Conservation (phyloP, 345 rosid genomes). For the Passiflora organensis region DNA sequence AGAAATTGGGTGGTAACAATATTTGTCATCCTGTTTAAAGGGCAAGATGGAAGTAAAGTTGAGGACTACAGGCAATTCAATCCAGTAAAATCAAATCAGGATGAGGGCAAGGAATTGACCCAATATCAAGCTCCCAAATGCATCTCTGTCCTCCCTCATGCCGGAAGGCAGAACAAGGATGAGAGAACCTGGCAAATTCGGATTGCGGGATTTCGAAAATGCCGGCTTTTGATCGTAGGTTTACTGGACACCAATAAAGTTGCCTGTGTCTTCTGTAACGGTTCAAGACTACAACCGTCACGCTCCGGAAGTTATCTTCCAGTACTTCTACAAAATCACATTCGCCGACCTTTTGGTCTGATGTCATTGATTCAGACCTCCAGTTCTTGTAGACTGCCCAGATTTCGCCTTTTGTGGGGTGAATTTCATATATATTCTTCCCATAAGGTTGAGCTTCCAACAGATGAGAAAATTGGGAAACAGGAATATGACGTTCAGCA, state of each 20-base stretch:
- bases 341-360: conserved; percentile 23
- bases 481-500: conserved; percentile 23
- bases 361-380: conserved; percentile 6
- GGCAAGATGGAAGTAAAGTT: conserved; percentile 4
- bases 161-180: conserved; percentile 46
- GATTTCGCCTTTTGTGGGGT: conserved; percentile 45
- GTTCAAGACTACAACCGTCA: conserved; percentile 26
- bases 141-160: conserved; percentile 16
- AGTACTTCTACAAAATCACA: conserved; percentile 43
- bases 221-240: conserved; percentile 22
- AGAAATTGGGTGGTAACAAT: conserved; percentile 1
- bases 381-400: conserved; percentile 52
- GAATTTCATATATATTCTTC: conserved; percentile 25
- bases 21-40: no score
- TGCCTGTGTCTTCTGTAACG: conserved; percentile 12
- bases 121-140: conserved; percentile 47
- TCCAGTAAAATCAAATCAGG: conserved; percentile 17
- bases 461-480: conserved; percentile 41
- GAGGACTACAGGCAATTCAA: conserved; percentile 10
- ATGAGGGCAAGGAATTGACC: conserved; percentile 32
- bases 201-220: conserved; percentile 23
- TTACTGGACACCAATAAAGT: conserved; percentile 33
- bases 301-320: conserved; percentile 22
- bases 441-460: conserved; percentile 20
- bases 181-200: conserved; percentile 45